These are phyloP conservation scores for Iodosphaeria phyllophila DNA, from an alignment of 2,329 filamentous ascomycete species.

Conservation along the genomic window DNA sequence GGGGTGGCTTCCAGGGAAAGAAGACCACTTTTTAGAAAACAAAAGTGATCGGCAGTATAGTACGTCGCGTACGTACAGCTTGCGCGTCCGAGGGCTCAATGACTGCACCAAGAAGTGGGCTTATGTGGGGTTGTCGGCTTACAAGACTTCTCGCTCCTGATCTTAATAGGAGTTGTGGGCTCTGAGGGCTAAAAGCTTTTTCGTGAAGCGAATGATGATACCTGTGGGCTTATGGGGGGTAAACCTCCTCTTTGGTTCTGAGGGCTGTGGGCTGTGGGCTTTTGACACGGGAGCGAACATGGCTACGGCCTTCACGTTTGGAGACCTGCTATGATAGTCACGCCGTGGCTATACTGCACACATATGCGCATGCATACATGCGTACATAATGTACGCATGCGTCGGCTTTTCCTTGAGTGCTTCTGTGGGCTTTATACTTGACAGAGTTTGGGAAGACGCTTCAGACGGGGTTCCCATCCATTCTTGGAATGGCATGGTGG, in stretches of 20 bases:
- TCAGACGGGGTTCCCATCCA: too few species aligned
- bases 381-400: too few species aligned
- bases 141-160: slow-evolving; percentile 20
- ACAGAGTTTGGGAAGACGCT: slow-evolving; percentile 15
- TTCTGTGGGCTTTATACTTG: slow-evolving; percentile 12
- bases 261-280: slow-evolving; percentile 10
- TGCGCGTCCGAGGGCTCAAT: slow-evolving; percentile 24
- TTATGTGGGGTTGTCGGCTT: slow-evolving; percentile 41
- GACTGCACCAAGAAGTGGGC: slow-evolving; percentile 24
- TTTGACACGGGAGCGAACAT: slow-evolving; percentile 6
- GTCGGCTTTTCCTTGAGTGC: slow-evolving; percentile 16
- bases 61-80: too few species aligned
- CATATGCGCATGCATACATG: slow-evolving; percentile 4
- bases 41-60: slow-evolving; percentile 15
- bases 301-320: slow-evolving; percentile 2
- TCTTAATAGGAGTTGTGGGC: slow-evolving; percentile 28
- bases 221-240: slow-evolving; percentile 31
- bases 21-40: slow-evolving; percentile 43
- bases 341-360: too few species aligned
- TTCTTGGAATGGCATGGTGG: too few species aligned
- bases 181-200: slow-evolving; percentile 34
- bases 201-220: slow-evolving; percentile 31
- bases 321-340: too few species aligned
- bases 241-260: slow-evolving; percentile 14
- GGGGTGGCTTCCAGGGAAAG: slow-evolving; percentile 48